Percentiles rank a stretch among this genome's conserved stretches.
phyloP scores from a whole-genome alignment of 148 eudicot species.

The Polygonum maritimum region DNA sequence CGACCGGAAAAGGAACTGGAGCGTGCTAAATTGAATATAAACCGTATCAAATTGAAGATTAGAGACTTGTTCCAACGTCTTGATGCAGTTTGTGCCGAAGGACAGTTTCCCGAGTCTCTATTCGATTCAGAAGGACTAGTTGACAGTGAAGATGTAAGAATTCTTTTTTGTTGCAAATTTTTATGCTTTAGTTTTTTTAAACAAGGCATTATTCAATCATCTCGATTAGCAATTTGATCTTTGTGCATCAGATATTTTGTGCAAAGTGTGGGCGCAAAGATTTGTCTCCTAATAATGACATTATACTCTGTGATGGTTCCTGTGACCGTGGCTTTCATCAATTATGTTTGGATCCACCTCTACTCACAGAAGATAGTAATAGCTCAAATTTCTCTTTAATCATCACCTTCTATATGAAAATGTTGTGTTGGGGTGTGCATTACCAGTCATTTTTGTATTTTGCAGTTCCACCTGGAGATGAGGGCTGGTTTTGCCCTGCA shows the following conservation, averaged over 20 bases:
- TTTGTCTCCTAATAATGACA: conserved; percentile 58
- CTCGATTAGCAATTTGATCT: conserved; percentile 2
- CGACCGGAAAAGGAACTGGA: conserved; percentile 96
- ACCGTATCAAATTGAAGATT: conserved; percentile 65
- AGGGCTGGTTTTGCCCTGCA: conserved; percentile 97
- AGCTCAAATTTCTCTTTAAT: conserved; percentile 1
- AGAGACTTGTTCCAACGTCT: conserved; percentile 75
- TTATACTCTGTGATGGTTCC: conserved; percentile 89
- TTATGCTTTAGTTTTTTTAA: not conserved
- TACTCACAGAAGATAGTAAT: conserved; percentile 81
- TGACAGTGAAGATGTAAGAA: conserved; percentile 92
- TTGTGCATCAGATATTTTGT: conserved; percentile 73
- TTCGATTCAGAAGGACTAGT: conserved; percentile 80
- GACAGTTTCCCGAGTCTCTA: conserved; percentile 69
- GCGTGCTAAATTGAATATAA: conserved; percentile 73
- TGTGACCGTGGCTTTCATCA: conserved; percentile 99
- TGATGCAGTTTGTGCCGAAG: conserved; percentile 51
- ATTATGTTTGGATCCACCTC: conserved; percentile 80
- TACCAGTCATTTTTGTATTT: not conserved
- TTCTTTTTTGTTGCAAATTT: not conserved
- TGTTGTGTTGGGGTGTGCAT: conserved; percentile 4
- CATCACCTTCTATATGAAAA: too few relatives aligned
- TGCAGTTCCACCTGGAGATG: conserved; percentile 90
- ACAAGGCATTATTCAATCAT: not conserved
- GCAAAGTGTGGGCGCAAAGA: conserved; percentile 85